These are phyloP conservation scores for Fraxinus cuspidata DNA, from an alignment of 257 asterid genomes.

Conservation along the genomic window DNA sequence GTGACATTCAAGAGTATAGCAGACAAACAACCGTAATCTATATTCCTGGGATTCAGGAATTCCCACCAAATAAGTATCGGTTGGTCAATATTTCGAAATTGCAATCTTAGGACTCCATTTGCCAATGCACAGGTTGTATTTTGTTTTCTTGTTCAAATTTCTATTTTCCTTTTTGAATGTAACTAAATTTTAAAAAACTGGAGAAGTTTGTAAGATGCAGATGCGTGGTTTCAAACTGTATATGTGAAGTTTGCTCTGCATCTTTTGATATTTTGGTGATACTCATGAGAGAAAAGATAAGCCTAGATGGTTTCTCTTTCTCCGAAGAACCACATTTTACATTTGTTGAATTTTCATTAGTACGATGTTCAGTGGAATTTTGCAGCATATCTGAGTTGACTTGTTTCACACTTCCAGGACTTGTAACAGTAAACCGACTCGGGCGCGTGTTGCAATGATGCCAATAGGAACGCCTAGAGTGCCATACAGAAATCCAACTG, in stretches of 20 bases:
- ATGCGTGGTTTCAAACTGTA: neutral
- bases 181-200: neutral
- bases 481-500: conserved; percentile 70
- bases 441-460: conserved; percentile 80
- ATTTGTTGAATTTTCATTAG: neutral
- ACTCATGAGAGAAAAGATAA: neutral
- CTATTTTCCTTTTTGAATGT: neutral
- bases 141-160: neutral
- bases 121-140: neutral
- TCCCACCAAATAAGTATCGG: neutral
- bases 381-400: conserved; percentile 4
- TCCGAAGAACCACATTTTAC: neutral
- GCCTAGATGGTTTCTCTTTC: neutral
- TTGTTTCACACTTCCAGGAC: conserved; percentile 38
- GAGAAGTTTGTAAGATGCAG: neutral
- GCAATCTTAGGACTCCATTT: neutral
- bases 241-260: neutral
- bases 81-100: neutral
- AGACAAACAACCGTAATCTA: neutral
- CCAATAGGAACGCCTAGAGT: conserved; percentile 92
- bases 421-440: conserved; percentile 44
- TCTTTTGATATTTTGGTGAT: neutral
- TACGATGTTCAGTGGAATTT: neutral
- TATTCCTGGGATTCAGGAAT: neutral
- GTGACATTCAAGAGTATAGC: neutral